phyloP scores from a whole-genome alignment of 768 basidiomycete species.

The Hypsizygus marmoreus region DNA sequence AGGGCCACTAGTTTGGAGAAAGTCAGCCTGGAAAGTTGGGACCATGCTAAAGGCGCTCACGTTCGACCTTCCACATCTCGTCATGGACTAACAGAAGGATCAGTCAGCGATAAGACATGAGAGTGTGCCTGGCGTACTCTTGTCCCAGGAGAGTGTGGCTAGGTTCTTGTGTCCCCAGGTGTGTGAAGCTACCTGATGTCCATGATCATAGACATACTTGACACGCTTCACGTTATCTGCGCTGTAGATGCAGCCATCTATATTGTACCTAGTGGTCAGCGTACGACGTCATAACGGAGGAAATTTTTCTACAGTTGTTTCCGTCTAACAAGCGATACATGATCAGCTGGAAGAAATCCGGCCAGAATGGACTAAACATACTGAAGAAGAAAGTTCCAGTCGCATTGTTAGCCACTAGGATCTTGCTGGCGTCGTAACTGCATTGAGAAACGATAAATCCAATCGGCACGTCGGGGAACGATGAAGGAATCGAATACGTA shows the following conservation, averaged over 20 bases:
- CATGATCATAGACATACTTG: conserved; percentile 29
- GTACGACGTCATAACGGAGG: not conserved
- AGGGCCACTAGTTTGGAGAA: conserved; percentile 14
- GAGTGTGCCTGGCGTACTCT: conserved; percentile 32
- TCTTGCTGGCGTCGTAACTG: conserved; percentile 14
- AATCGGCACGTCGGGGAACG: not conserved
- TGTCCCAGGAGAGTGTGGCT: conserved; percentile 32
- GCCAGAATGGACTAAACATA: conserved; percentile 33
- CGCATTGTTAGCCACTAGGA: not conserved
- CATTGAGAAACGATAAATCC: not conserved
- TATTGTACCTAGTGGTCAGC: not conserved
- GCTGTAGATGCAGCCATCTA: conserved; percentile 35
- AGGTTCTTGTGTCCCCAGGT: conserved; percentile 24
- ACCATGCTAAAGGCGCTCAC: conserved; percentile 7
- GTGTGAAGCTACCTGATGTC: conserved; percentile 36
- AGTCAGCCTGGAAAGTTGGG: not conserved
- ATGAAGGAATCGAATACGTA: not conserved
- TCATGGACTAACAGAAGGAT: conserved; percentile 7
- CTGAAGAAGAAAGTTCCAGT: conserved; percentile 27
- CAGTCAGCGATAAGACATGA: not conserved
- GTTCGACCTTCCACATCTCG: conserved; percentile 18
- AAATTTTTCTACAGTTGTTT: conserved; percentile 26
- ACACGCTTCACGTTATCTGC: conserved; percentile 26
- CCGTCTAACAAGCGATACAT: no score
- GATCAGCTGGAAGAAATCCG: no score